Base-by-base conservation (phyloP, 129 eudicot genomes). In the Escallonia rubra region DNA sequence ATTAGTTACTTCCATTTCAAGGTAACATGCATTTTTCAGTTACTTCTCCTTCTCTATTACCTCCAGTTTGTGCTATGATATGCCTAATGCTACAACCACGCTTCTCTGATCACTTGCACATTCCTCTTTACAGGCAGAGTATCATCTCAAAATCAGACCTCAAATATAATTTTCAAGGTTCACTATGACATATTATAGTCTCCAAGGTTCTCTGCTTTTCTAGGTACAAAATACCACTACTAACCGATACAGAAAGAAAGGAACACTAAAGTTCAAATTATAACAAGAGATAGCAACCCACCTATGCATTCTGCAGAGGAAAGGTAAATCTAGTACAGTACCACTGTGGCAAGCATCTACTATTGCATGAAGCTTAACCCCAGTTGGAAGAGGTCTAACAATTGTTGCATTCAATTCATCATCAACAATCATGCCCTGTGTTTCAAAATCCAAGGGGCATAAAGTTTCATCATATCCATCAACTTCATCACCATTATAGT, bases 291-390 rank as follows among this genome's bases (percentile, higher is more conserved):
- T 7, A 73, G 11, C 38, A 65, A 56, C 56, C 41, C 14, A 94
- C 99, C 96, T 90, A 79, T 48, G 75, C 97, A 94, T 94, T 74
- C 99, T 80, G 78, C 97, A 93, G 63, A 89, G 96, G 58, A 65
- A 87, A 40, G 96, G 95, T 46, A 94, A 84, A 67, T 94, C 99
- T 54, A 94, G 83, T 38, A 85, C 96, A 44, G 99, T 94, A 8
- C 99, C 99, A 67, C 99, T 94, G 61, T 94, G 99, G 74, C 99
- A 94, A 59, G 99, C 78, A 81, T 94, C 99, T 43, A 94, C 83
- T 43, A 94, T 85, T n/a, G 99, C 96, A 71, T 94, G 99, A 67
- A 94, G 99, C 79, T 78, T 89, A 57, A 73, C 99, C 14, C 99
- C 97, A 7, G 53, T 59, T 10, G 90, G 90, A 72, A 94, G 87